Base-by-base conservation (phyloP, 2,329 filamentous ascomycete species). In the Penicillium sp. region DNA sequence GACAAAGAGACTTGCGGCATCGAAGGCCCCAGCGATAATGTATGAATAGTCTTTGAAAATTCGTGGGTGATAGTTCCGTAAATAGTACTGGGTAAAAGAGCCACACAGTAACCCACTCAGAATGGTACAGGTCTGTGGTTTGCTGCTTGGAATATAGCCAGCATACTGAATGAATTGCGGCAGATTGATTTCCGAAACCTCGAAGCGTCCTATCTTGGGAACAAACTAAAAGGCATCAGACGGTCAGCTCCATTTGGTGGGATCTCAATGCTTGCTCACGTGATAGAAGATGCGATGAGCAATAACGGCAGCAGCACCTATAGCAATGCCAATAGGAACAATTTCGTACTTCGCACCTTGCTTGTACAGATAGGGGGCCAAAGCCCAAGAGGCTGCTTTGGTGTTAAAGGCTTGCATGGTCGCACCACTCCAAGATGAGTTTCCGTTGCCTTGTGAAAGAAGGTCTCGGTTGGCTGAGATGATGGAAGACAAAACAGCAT, bases 11-110 rank as follows among this genome's bases (percentile, higher is more conserved):
- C 73, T 76, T 7, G 75, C 81, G 9, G 81, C 81, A 55, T 83
- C 81, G 14, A 79, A 78, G 0, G 79, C 80, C n/a, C 76, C 80
- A 0, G 79, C 77, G 1, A 83, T 66, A 7, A 83, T 64, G 63
- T 83, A 83, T 16, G 75, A 77, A 61, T 81, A 83, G 55, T 83
- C 77, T 62, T 72, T 78, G 72, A 82, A 83, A 46, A 82, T 71
- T 6, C 75, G 70, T 2, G 80, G 81, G 7, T 67, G 67, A 67
- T 81, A 78, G 71, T 81, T 81, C 52, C 80, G 77, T n/a, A 83
- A 74, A 50, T 78, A 83, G 59, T 73, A 79, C 66, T 83, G 81
- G 8, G 74, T 68, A 59, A 75, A 81, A 65, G 82, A 78, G 1
- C 79, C 80, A 2, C 70, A 57, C 4, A 55, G 8, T 13, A 60